phyloP scores from a whole-genome alignment of 768 basidiomycete genomes.

The Suillus bovinus region DNA sequence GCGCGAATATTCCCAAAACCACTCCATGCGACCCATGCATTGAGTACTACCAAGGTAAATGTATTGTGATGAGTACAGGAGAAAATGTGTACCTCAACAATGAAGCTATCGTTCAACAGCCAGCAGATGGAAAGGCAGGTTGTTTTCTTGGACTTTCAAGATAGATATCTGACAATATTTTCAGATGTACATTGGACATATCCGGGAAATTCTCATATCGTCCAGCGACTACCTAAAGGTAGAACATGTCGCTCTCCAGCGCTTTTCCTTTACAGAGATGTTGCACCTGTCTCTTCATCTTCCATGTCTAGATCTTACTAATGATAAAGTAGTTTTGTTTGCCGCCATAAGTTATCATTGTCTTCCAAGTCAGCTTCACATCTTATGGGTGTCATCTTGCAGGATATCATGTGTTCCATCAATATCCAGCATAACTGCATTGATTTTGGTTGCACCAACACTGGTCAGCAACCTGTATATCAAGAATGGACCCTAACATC shows the following conservation, averaged over 20 bases:
- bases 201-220: too few relatives aligned
- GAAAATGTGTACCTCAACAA: too few relatives aligned
- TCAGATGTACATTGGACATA: too few relatives aligned
- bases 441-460: background rate
- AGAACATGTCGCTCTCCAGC: background rate
- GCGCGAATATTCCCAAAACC: too few relatives aligned
- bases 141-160: too few relatives aligned
- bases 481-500: conserved; percentile 17
- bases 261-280: background rate
- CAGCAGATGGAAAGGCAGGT: too few relatives aligned
- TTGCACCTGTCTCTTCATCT: conserved; percentile 10
- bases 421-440: conserved; percentile 26
- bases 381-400: conserved; percentile 1
- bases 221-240: background rate
- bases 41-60: too few relatives aligned
- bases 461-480: background rate
- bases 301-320: conserved; percentile 4
- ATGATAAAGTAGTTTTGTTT: background rate
- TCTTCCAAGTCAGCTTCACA: background rate
- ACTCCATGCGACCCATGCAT: too few relatives aligned
- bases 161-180: too few relatives aligned
- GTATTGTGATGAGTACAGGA: too few relatives aligned
- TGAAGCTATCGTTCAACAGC: too few relatives aligned
- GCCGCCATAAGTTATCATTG: background rate
- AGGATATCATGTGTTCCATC: conserved; percentile 18